Percentiles rank a stretch among this genome's conserved stretches.
Evolutionary conservation across 768 basidiomycete genomes (phyloP).

Genomic region (Pisolithus microcarpus): DNA sequence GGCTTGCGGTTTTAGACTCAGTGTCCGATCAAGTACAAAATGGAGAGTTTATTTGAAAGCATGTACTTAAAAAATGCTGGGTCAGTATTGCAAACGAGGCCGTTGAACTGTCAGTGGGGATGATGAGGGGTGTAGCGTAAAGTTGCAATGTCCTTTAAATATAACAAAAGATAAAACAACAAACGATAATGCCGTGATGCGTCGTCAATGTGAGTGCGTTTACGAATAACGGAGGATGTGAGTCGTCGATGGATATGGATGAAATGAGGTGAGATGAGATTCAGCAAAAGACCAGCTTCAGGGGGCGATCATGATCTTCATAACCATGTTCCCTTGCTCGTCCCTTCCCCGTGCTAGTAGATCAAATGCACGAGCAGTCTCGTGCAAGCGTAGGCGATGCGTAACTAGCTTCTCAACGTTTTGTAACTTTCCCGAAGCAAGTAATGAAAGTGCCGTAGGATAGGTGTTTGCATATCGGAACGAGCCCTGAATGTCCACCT

Average conservation of each 20-base stretch:
- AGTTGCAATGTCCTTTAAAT: conserved; percentile 6
- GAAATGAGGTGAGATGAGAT: no score
- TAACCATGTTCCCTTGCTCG: conserved; percentile 70
- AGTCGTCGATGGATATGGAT: no score
- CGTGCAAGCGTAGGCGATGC: conserved; percentile 61
- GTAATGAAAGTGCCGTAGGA: conserved; percentile 72
- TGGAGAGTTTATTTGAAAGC: not conserved
- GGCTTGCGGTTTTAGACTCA: no score
- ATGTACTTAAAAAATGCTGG: not conserved
- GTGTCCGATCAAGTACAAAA: not conserved
- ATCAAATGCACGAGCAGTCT: conserved; percentile 73
- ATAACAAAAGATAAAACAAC: not conserved
- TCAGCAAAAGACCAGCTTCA: conserved; percentile 6
- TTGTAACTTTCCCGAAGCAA: conserved; percentile 55
- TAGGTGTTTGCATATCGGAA: conserved; percentile 93
- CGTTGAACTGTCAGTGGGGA: not conserved
- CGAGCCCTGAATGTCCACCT: conserved; percentile 88
- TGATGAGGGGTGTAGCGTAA: not conserved
- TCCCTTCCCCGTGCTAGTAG: conserved; percentile 72
- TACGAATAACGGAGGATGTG: not conserved
- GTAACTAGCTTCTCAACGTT: conserved; percentile 72
- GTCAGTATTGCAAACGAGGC: not conserved
- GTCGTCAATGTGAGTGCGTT: not conserved
- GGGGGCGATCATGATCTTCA: conserved; percentile 80
- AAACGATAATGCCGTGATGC: not conserved